Percentiles rank a stretch among this genome's conserved stretches.
These are phyloP conservation scores for Uromyces viciae-fabae DNA, from an alignment of 1,284 basidiomycete species.

Conservation along the genomic window DNA sequence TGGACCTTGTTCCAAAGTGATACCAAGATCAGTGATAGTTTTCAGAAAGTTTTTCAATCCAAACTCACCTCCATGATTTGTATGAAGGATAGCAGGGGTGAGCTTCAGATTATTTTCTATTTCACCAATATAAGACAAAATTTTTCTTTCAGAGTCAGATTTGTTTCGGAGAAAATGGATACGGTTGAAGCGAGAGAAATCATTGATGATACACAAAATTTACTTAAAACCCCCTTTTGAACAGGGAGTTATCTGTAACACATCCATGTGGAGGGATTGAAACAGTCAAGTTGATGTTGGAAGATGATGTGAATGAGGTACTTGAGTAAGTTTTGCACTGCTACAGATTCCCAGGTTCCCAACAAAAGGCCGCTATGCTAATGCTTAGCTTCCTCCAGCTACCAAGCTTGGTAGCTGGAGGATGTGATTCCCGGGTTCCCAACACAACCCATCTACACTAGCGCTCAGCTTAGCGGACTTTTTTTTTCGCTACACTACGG, in stretches of 20 bases:
- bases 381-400: too few relatives aligned
- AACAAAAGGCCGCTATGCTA: too few relatives aligned
- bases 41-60: background rate
- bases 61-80: conserved; percentile 6
- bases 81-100: background rate
- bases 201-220: conserved; percentile 6
- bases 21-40: background rate
- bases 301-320: too few relatives aligned
- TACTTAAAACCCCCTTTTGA: background rate
- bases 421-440: too few relatives aligned
- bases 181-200: conserved; percentile 13
- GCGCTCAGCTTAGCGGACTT: too few relatives aligned
- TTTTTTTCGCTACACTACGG: too few relatives aligned
- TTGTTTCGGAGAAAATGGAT: background rate
- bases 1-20: background rate
- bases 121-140: background rate
- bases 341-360: too few relatives aligned
- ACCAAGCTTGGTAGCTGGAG: too few relatives aligned
- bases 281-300: too few relatives aligned
- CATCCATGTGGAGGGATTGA: background rate
- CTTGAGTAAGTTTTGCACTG: too few relatives aligned
- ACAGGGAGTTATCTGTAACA: background rate
- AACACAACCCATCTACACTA: too few relatives aligned
- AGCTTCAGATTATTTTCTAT: background rate
- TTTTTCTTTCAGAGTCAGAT: background rate